Evolutionary conservation across 805 yeast genomes (phyloP).

Genomic region (Ogataea pignaliae): DNA sequence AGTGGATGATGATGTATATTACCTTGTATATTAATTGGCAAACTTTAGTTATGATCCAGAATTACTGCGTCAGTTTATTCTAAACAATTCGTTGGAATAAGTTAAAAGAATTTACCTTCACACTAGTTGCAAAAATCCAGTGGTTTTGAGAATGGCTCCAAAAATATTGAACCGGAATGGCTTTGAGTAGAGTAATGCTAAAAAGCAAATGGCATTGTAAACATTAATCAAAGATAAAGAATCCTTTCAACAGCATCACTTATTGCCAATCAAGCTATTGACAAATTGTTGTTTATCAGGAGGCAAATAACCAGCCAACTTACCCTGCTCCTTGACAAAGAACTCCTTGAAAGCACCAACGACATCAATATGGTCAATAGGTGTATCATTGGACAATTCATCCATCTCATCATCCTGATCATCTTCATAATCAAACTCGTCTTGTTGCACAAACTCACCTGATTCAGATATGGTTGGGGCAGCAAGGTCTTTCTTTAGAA

Average conservation of each 20-base stretch:
- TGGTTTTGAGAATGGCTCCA: too few species aligned
- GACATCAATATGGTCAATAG: constrained; percentile 30
- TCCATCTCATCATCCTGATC: constrained; percentile 27
- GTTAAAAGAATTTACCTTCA: too few species aligned
- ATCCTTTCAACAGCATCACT: background rate
- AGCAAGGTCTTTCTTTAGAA: constrained; percentile 36
- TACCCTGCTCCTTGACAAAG: constrained; percentile 14
- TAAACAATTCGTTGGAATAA: too few species aligned
- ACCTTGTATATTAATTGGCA: too few species aligned
- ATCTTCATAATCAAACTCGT: constrained; percentile 14
- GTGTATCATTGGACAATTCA: constrained; percentile 29
- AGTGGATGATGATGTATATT: background rate
- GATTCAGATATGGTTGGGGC: constrained; percentile 30
- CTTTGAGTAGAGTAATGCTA: too few species aligned
- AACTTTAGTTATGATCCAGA: too few species aligned
- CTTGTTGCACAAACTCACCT: constrained; percentile 25
- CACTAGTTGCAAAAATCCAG: too few species aligned
- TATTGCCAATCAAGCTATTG: constrained; percentile 6
- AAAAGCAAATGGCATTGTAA: too few species aligned
- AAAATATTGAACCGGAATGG: too few species aligned
- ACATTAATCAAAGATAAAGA: too few species aligned
- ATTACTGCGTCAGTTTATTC: too few species aligned
- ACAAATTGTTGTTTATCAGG: constrained; percentile 19
- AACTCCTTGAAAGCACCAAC: constrained; percentile 27
- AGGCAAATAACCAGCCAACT: constrained; percentile 8